Evolutionary conservation across 1,284 basidiomycete genomes (phyloP), one percentile per base, ranked within the genome.

Genomic region (Crepidotus sp.): DNA sequence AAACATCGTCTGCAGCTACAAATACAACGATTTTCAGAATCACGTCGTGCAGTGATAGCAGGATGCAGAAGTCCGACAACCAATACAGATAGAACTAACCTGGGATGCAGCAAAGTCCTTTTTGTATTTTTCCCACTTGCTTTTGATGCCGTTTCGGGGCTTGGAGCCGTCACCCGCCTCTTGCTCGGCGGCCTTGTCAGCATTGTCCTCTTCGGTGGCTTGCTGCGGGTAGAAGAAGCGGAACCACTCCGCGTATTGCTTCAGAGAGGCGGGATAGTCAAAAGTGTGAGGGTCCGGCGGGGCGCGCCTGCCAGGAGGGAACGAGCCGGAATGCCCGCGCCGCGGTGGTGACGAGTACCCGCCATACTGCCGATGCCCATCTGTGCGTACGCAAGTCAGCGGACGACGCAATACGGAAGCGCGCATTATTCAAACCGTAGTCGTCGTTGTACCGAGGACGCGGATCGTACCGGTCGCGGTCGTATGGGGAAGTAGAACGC

Each of bases 241-340:
- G 64, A 92, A 93, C 90, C 90, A 94, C 54, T 93, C 90, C 1
- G 86, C 85, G 57, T 85, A 94, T 56, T 88, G 83, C 60, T 88
- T 87, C 61, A 92, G 66, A 1, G 80, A 75, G 4, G 87, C 81
- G 27, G 86, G 80, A 54, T 85, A 83, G 52, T 92, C 88, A 49
- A 90, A 76, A 1, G 79, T 80, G 50, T 88, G 83, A 13, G 90
- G 90, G 57, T 93, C 88, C 4, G 75, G 74, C 15, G 84, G 84
- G 2, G 79, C 70, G 35, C 80, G 71, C 34, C 82, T 69, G 1
- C 70, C 54, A 36, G 71, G 64, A 19, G 72, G 67, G 46, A 70
- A 75, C 25, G 59, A 57, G 7, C 56, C 58, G 4, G 61, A 51
- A 47, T 71, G 68, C 7, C 63, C 67, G 26, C 78, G 71, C 40